Evolutionary conservation across 2,329 filamentous ascomycete species (phyloP).

Genomic region (Colletotrichum gigasporum): DNA sequence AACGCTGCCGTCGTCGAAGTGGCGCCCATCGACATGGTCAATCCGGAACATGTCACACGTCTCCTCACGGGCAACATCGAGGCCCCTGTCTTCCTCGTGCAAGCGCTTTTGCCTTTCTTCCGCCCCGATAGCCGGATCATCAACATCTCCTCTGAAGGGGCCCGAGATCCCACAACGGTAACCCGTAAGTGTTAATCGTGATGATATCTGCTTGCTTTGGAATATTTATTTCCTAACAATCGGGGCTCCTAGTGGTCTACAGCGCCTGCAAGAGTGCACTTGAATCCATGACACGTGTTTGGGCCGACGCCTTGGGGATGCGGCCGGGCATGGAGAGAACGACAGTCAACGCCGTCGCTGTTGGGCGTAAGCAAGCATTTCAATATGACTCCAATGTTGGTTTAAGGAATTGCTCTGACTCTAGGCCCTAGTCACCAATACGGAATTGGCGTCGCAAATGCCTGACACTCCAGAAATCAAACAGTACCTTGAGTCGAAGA

Average conservation of each 20-base stretch:
- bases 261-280: neutral
- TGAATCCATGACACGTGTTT: neutral
- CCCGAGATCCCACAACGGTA: neutral
- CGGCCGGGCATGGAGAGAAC: neutral
- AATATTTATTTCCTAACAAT: too few relatives aligned
- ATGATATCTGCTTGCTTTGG: too few relatives aligned
- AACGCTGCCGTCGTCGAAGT: neutral
- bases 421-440: neutral
- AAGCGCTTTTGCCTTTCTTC: neutral
- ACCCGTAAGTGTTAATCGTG: neutral
- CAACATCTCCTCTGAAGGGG: neutral
- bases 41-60: neutral
- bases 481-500: neutral
- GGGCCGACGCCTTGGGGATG: neutral
- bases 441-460: neutral
- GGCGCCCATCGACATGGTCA: neutral
- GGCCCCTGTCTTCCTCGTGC: neutral
- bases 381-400: too few relatives aligned
- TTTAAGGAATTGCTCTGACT: neutral
- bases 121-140: neutral
- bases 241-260: too few relatives aligned
- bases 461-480: neutral
- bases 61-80: neutral
- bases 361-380: neutral
- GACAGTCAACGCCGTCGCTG: neutral